Percentiles rank a stretch among this genome's conserved stretches.
Conservation (phyloP, 225 moss, liverwort and hornwort genomes). For the Rhytidiadelphus loreus region DNA sequence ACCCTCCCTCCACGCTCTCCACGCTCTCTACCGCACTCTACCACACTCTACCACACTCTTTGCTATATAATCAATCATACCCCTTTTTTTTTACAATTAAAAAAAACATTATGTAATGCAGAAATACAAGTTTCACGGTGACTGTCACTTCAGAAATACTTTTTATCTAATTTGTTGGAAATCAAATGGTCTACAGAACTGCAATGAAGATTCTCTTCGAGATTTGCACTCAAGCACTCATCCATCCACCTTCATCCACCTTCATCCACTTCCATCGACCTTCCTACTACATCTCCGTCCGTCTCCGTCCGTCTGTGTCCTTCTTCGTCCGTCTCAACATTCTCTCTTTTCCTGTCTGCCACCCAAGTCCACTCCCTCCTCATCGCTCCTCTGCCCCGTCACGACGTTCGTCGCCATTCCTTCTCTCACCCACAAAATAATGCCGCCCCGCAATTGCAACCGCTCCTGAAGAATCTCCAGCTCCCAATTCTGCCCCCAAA, state of each 20-base stretch:
- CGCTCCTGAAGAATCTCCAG: neutral
- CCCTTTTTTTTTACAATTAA: no score
- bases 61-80: neutral
- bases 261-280: neutral
- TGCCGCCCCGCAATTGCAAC: neutral
- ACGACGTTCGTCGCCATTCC: neutral
- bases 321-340: no score
- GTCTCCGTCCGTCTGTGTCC: neutral
- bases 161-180: neutral
- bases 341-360: neutral
- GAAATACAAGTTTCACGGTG: neutral
- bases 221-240: neutral
- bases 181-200: neutral
- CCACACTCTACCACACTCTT: neutral
- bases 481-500: neutral
- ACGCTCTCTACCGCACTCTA: no score
- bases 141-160: neutral
- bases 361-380: neutral
- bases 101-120: neutral
- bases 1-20: neutral
- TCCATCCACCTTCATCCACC: neutral
- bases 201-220: neutral
- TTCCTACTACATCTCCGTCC: neutral
- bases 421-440: neutral
- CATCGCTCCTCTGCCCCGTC: neutral